Base-by-base conservation (phyloP, 192 early-diverging fungal genomes). In the Gaertneriomyces semiglobifer region DNA sequence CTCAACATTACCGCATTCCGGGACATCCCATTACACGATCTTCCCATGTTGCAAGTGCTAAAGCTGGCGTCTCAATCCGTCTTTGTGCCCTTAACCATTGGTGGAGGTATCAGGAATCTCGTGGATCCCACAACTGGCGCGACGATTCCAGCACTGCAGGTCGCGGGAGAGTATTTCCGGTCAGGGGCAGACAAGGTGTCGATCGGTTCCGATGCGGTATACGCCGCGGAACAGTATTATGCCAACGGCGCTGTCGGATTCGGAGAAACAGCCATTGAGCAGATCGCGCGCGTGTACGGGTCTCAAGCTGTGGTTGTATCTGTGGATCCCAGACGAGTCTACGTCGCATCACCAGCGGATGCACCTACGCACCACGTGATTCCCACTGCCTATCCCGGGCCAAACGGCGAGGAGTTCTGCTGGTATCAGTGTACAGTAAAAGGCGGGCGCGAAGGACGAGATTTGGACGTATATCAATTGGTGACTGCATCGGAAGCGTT, bases 391-490 rank as follows among this genome's bases (percentile, higher is more conserved):
- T 79, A 79, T 42, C 81, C 82, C 6, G 98, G 98, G 0, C 98
- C 98, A n/a, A 82, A 89, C 33, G 95, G 95, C 40, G 94, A 99
- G 72, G 56, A 74, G 45, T 95, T 84, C 80, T 97, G 94, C 82
- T 99, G 98, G 98, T 99, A 98, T 74, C 95, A 99, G 74, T 99
- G 98, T 68, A 99, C 96, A 0, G 94, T 99, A 44, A 94, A 92
- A 69, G 98, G 98, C 19, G 98, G 98, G 6, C 85, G 98, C 39
- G 98, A 99, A 79, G 89, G 83, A 5, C 88, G 96, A 53, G 95
- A 98, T 74, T 52, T 95, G 25, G 98, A 99, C 76, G 98, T 98
- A 38, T 73, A 78, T 46, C 94, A 98, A 74, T 79, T 99, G 19
- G 92, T 94, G 12, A 82, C 84, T 11, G 89, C 93, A 0, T 95